phyloP scores from a whole-genome alignment of 75 land plant species.

The Pinus albicaulis region DNA sequence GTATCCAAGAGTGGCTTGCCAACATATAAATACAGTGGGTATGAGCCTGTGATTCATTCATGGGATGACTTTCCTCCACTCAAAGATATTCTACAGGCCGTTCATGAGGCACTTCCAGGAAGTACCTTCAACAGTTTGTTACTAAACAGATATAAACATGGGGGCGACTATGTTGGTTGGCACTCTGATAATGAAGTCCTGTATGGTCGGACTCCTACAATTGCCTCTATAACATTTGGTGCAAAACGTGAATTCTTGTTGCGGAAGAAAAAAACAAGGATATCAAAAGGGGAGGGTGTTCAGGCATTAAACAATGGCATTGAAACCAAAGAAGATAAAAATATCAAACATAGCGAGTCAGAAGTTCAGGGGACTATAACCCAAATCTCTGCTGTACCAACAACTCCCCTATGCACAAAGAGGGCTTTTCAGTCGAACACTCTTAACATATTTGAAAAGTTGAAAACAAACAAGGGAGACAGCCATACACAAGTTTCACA shows the following conservation, averaged over 20 bases:
- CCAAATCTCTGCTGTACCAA: slow-evolving; percentile 16
- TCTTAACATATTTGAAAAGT: slow-evolving; percentile 1
- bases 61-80: too few relatives aligned
- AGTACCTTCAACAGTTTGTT: too few relatives aligned
- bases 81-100: too few relatives aligned
- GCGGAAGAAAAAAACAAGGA: slow-evolving; percentile 47
- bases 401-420: slow-evolving; percentile 9
- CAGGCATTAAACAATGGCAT: slow-evolving; percentile 1
- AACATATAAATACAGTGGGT: too few relatives aligned
- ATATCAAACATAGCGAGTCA: not conserved
- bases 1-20: too few relatives aligned
- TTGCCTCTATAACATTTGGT: too few relatives aligned
- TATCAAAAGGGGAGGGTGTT: slow-evolving; percentile 21
- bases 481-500: not conserved
- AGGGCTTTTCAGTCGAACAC: not conserved
- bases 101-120: too few relatives aligned
- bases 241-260: slow-evolving; percentile 81
- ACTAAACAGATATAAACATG: too few relatives aligned
- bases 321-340: not conserved
- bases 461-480: not conserved
- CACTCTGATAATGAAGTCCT: too few relatives aligned
- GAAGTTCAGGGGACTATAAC: not conserved
- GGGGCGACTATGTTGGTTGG: too few relatives aligned
- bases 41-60: too few relatives aligned
- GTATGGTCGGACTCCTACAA: too few relatives aligned